Base-by-base conservation (phyloP, 345 rosid genomes). In the Citrus sp. region DNA sequence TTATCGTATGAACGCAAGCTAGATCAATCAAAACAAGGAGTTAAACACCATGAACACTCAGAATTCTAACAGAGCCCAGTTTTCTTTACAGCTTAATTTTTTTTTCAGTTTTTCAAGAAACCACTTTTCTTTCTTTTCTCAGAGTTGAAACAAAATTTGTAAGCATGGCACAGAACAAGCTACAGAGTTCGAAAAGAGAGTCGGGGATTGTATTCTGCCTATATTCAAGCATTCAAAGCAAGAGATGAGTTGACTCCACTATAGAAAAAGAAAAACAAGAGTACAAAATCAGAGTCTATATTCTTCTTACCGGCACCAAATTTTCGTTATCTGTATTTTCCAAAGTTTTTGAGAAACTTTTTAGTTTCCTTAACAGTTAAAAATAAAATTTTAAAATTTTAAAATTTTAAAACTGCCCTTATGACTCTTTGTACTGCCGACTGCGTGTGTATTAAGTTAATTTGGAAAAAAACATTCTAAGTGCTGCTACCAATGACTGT, bases 151-250 rank as follows among this genome's bases (percentile, higher is more conserved):
- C 19, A 9, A 59, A 22, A 59, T 9, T 59, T n/a, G 9, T n/a
- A n/a, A 59, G 1, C 81, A 82, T 7, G 82, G 67, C 62, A 83
- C 74, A 70, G 9, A 14, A 7, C 59, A 46, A 70, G 22, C 7
- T 25, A 5, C 49, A 66, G 46, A 42, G 12, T 34, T 28, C 6
- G 3, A 55, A 22, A 28, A 70, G 75, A 70, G 5, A 71, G 10
- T 13, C 1, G 35, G 24, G 24, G 4, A 34, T n/a, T 51, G 2
- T 40, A 54, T 18, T n/a, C 61, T 27, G 6, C 5, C 51, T 60
- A 1, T 2, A 30, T 14, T 71, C 5, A 7, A 4, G 19, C 63
- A 54, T 71, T 8, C 22, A 51, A 30, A 58, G 32, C 25, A 32
- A 58, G 46, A 72, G 30, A 72, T n/a, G 7, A 34, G 65, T 72